Evolutionary conservation across 805 yeast genomes (phyloP), one percentile per base, ranked within the genome.

Genomic region (Yamadazyma kitorensis): DNA sequence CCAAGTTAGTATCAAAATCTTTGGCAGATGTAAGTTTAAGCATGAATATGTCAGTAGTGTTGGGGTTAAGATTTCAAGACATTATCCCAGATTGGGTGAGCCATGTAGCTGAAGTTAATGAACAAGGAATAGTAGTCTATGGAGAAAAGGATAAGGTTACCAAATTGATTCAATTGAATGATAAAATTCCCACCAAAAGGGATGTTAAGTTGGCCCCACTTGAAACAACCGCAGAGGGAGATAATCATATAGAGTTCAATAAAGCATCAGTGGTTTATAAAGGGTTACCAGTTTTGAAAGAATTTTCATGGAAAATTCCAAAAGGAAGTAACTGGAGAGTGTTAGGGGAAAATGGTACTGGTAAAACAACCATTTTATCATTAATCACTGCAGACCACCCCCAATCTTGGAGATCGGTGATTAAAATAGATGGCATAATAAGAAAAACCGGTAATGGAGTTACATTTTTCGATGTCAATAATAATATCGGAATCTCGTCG

Each of bases 301-400:
- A 82, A 37, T 65, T 91, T 34, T 58, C 59, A 12, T 85, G 96
- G 89, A 61, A 59, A 6, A 81, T 88, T 9, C 62, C 66, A 3
- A 65, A 64, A 27, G 94, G 95, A 4, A 84, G 86, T 23, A 81
- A 76, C 49, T 87, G 97, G 95, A 94, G 93, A 52, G 70, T 91
- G 19, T 65, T 82, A 37, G 98, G 98, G 2, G 76, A 78, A 38
- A 91, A 93, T 46, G 98, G 98, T 1, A 74, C 94, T 0, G 98
- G 98, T 0, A 91, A 91, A 55, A 85, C 96, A 2, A 93, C 98
- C 0, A 60, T 91, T 16, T 59, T 93, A 11, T 78, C 97, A 2
- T 56, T 93, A 29, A 68, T 91, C 18, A 88, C 96, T 0, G 88
- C 95, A 4, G 98, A 91, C 49, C 98, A 91, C 54, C 98, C 98